Evolutionary conservation across 2,329 filamentous ascomycete species (phyloP), one percentile per base, ranked within the genome.

Genomic region (Aureobasidium sp.): DNA sequence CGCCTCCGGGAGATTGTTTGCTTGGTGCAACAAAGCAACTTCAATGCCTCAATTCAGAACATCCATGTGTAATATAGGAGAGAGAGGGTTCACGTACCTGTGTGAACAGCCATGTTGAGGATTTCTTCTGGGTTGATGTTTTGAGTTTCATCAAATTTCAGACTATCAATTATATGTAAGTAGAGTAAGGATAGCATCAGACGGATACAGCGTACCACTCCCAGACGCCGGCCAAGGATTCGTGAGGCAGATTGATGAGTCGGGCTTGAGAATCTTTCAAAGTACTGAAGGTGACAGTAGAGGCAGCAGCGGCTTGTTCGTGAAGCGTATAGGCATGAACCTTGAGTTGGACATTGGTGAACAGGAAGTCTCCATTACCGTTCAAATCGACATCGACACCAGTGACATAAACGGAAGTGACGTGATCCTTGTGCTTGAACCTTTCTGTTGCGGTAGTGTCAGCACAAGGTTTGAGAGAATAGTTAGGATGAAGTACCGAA

Each of bases 291-390:
- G 2, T 72, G 72, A 6, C 68, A 60, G 32, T 65, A 24, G 60
- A 66, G 65, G 37, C 62, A 66, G 64, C 66, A 66, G 34, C 24
- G 26, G 71, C 67, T 27, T 68, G 71, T 26, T 57, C 52, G 52
- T 69, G 69, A 5, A 79, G 72, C 44, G 71, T 68, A 66, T 78
- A 79, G 2, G 73, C 72, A 59, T 79, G 76, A 2, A 79, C 69
- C 59, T 79, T 77, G 5, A 79, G 69, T 13, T 74, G 65, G 5
- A 76, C 70, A 1, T 76, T 66, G n/a, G 70, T 61, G 12, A 78
- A 61, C 2, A 75, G 67, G 17, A 69, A 62, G 10, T 77, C 59
- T 12, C 63, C 65, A 65, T 74, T 67, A 67, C 15, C 10, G 13
- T 51, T 36, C 5, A n/a, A 27, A 3, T 15, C 36, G 6, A n/a